Base-by-base conservation (phyloP, 75 land plant genomes). In the Adiantum capillusveneris region DNA sequence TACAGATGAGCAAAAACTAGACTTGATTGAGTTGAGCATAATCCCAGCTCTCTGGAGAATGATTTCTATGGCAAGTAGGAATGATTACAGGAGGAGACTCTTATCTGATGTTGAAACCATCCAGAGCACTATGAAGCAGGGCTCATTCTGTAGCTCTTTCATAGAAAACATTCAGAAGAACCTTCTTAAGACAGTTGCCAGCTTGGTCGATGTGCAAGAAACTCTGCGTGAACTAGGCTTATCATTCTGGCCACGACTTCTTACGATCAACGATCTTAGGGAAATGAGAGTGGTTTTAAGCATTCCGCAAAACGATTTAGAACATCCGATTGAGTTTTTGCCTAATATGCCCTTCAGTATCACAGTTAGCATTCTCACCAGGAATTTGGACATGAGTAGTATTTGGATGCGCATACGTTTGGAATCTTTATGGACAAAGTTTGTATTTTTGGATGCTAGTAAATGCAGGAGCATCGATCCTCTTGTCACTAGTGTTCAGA, bases 21-120 rank as follows among this genome's bases (percentile, higher is more conserved):
- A 24, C 16, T 24, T 53, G 55, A 25, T 53, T 24, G 55, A 53
- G 55, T 25, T 53, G 28, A 53, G 55, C 28, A 53, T 53, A 6
- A 13, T 53, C 1, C 55, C 55, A 53, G 2, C 24, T 1, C 6
- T 53, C 3, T 53, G 55, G 55, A 53, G 28, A 27, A 3, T 53
- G 25, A 3, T 27, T 12, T 6, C 25, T 2, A 22, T 25, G 5
- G 28, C 29, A 26, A 26, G 24, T 53, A 2, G 25, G 14, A 53
- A 26, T 11, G 55, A 53, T 25, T 26, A 5, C 1, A 24, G 3
- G 3, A 53, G 14, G 21, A n/a, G n/a, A n/a, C 49, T 46, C 14
- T 46, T 17, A 46, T 20, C n/a, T 7, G 21, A 5, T 17, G 21
- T 46, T n/a, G 49, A 46, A 6, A 3, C 14, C 2, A 46, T 46